Evolutionary conservation across 257 asterid genomes (phyloP), one percentile per base, ranked within the genome.

Genomic region (Scutellaria barbata): DNA sequence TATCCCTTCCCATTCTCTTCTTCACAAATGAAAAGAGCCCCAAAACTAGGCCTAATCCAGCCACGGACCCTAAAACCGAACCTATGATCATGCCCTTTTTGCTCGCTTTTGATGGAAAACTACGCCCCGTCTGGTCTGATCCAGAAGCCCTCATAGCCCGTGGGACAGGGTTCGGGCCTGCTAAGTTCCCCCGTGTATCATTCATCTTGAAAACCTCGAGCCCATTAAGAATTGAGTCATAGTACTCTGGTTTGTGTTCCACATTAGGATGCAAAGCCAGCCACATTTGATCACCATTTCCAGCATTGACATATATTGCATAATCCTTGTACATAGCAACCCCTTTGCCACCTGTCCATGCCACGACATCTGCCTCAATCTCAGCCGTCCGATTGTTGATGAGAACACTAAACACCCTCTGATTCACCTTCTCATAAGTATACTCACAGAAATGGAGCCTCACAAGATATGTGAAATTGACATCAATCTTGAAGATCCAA

Each of bases 401-500:
- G 46, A 77, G 82, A n/a, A 90, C 65, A 8, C 48, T 68, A 40
- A 92, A 90, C 68, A 83, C 93, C 85, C 84, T 83, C 82, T 88
- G 89, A 46, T 90, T 90, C 64, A 79, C 79, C 76, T 75, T 81
- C 0, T 76, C 74, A 35, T 87, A 73, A 17, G 68, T 57, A 61
- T 48, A 84, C 45, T 92, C 97, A 57, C 93, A 90, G 78, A 92
- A 88, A 77, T 92, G 97, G 11, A 92, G 75, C 83, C 97, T 85
- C 76, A 90, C 80, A 6, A 92, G 83, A 61, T 90, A 92, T 8
- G 85, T 88, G 75, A 84, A 92, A 25, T 80, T 81, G 0, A 68
- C 80, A 74, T 92, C 98, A 8, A 90, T 67, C 0, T 75, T 78
- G 37, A 88, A 85, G 68, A 75, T 74, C 98, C 98, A 92, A 4